These are phyloP conservation scores for Rhazya stricta DNA, from an alignment of 257 asterid species.

Conservation along the genomic window DNA sequence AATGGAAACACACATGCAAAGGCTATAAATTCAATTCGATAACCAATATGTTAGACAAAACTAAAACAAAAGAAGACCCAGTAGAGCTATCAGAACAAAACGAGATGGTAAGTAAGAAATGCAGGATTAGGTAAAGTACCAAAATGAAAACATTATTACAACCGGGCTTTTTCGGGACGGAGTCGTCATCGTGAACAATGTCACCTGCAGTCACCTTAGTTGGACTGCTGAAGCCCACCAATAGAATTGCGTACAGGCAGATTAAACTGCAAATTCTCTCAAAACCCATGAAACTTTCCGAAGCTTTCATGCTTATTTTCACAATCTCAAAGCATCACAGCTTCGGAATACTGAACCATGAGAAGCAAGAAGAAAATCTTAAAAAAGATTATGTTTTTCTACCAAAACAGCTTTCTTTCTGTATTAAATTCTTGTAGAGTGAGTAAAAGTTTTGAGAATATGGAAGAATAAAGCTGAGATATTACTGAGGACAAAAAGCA, in stretches of 20 bases:
- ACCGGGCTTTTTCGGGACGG: slow-evolving; percentile 77
- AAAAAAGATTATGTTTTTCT: too few species aligned
- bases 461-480: background rate
- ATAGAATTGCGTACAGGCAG: slow-evolving; percentile 31
- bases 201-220: slow-evolving; percentile 59
- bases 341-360: slow-evolving; percentile 5
- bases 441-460: background rate
- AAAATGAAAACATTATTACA: slow-evolving; percentile 80
- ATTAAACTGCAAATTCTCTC: slow-evolving; percentile 28
- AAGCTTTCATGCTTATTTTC: slow-evolving; percentile 14
- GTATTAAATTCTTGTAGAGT: background rate
- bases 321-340: background rate
- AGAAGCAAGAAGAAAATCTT: background rate
- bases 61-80: background rate
- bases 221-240: slow-evolving; percentile 30
- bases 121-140: slow-evolving; percentile 36
- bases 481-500: background rate
- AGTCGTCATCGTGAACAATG: slow-evolving; percentile 55
- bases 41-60: background rate
- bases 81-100: background rate
- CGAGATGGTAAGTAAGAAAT: slow-evolving; percentile 17
- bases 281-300: slow-evolving; percentile 43
- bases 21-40: background rate
- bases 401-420: background rate
- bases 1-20: background rate